These are phyloP conservation scores for Posidonia oceanica DNA, from an alignment of 116 monocot species.

Conservation along the genomic window DNA sequence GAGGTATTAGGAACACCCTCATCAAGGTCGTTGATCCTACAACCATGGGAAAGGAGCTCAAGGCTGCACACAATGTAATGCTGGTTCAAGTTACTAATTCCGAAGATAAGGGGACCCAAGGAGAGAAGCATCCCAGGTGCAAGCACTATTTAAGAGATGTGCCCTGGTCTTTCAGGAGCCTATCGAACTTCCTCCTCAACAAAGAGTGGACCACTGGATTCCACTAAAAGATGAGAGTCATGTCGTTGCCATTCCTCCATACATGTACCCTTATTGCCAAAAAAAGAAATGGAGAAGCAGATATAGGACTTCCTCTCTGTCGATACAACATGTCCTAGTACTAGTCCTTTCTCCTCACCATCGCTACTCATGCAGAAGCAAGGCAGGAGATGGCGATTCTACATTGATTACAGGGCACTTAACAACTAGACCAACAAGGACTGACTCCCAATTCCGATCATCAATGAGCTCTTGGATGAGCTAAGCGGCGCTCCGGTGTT, in stretches of 20 bases:
- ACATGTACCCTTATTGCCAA: neutral
- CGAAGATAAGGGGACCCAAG: neutral
- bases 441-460: neutral
- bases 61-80: neutral
- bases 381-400: neutral
- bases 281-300: neutral
- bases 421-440: slow-evolving; percentile 2
- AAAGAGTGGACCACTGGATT: neutral
- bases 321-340: neutral
- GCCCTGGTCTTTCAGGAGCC: neutral
- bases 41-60: neutral
- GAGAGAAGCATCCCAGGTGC: neutral
- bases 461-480: slow-evolving; percentile 1
- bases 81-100: neutral
- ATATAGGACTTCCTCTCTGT: neutral
- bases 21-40: neutral
- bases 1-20: neutral
- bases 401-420: neutral
- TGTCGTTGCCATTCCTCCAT: neutral
- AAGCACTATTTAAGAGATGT: neutral
- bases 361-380: neutral
- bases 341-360: neutral
- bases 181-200: neutral
- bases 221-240: neutral
- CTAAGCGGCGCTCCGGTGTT: neutral